Conservation (phyloP, 1,284 basidiomycete species). For the Taiwanofungus camphoratus region DNA sequence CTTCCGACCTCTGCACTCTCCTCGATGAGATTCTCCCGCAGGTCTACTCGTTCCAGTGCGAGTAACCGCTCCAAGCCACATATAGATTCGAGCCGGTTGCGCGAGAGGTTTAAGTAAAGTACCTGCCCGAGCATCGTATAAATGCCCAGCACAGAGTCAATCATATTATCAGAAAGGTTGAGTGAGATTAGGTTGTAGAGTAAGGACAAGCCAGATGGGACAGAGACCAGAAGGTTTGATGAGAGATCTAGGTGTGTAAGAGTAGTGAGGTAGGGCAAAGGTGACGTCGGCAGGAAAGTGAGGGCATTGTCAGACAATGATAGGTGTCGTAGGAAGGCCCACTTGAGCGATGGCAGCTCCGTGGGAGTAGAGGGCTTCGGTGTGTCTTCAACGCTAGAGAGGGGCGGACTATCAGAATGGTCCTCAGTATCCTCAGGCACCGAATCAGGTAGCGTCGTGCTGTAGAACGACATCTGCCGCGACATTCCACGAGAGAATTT, state of each 20-base stretch:
- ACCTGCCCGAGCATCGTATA: constrained; percentile 79
- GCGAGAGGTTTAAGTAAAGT: constrained; percentile 69
- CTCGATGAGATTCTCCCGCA: constrained; percentile 77
- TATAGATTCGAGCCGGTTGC: constrained; percentile 88
- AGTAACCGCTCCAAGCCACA: constrained; percentile 88
- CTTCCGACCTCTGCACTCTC: constrained; percentile 86
- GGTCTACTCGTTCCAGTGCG: constrained; percentile 80
- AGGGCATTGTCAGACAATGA: constrained; percentile 80
- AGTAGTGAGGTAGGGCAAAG: constrained; percentile 67
- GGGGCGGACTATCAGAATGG: constrained; percentile 10
- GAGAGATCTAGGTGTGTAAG: constrained; percentile 88
- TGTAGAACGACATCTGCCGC: constrained; percentile 45
- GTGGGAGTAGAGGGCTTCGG: constrained; percentile 23
- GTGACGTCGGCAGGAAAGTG: constrained; percentile 73
- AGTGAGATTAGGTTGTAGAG: constrained; percentile 80
- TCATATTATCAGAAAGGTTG: constrained; percentile 93
- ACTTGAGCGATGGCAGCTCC: constrained; percentile 59
- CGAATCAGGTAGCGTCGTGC: constrained; percentile 48
- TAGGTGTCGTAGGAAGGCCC: constrained; percentile 75
- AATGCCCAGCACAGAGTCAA: constrained; percentile 90
- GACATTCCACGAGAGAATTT: constrained; percentile 37
- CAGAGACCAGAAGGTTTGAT: constrained; percentile 81
- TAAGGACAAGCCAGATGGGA: constrained; percentile 71
- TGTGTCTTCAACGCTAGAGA: constrained; percentile 9
- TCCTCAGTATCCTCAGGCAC: constrained; percentile 55